Percentiles rank a stretch among this genome's conserved stretches.
Conservation (phyloP, 2,329 filamentous ascomycete genomes). For the Samsoniella hepiali region DNA sequence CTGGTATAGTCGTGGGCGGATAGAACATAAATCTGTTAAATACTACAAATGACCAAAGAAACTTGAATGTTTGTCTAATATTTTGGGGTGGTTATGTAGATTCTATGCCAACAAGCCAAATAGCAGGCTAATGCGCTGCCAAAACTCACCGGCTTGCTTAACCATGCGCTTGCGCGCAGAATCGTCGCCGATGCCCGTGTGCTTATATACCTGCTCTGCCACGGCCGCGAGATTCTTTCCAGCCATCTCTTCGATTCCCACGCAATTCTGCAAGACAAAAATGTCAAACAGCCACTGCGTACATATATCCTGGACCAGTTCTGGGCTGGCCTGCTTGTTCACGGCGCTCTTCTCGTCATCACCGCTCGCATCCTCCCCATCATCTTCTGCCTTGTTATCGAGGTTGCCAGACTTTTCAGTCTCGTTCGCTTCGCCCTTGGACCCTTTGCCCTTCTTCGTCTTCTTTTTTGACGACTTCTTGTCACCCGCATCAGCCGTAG, state of each 20-base stretch:
- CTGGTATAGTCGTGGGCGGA: neutral
- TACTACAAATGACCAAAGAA: neutral
- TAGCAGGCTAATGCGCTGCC: slow-evolving; percentile 75
- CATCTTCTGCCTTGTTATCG: slow-evolving; percentile 18
- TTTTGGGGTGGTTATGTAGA: slow-evolving; percentile 8
- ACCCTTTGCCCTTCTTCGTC: slow-evolving; percentile 20
- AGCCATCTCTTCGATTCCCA: slow-evolving; percentile 33
- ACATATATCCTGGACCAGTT: slow-evolving; percentile 44
- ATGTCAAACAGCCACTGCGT: slow-evolving; percentile 63
- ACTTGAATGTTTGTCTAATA: slow-evolving; percentile 1
- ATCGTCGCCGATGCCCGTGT: slow-evolving; percentile 48
- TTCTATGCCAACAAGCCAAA: slow-evolving; percentile 67
- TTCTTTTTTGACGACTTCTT: slow-evolving; percentile 15
- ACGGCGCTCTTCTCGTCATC: neutral
- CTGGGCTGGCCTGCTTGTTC: slow-evolving; percentile 15
- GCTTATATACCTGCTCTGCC: slow-evolving; percentile 43
- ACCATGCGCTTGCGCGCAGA: slow-evolving; percentile 50
- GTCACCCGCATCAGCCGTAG: slow-evolving; percentile 18
- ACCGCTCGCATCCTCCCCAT: neutral
- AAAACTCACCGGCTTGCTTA: slow-evolving; percentile 71
- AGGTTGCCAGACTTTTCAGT: slow-evolving; percentile 16
- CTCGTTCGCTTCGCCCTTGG: slow-evolving; percentile 20
- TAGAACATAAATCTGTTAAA: neutral
- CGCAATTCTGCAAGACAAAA: slow-evolving; percentile 45
- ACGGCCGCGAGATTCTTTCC: slow-evolving; percentile 41